Evolutionary conservation across 148 eudicot species (phyloP).

Genomic region (Rheum nobile): DNA sequence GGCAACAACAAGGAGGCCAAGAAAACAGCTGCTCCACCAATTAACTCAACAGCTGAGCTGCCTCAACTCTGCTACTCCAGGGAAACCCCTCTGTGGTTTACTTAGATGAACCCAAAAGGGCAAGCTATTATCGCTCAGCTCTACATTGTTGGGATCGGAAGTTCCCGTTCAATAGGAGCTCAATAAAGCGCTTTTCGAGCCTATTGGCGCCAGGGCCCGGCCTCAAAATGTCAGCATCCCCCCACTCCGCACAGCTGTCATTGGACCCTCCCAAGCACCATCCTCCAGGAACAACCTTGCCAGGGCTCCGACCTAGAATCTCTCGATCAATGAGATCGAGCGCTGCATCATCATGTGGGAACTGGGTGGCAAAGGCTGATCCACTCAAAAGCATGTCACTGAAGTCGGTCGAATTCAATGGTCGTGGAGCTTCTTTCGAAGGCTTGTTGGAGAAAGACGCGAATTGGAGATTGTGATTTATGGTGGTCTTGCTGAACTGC

Average conservation of each 20-base stretch:
- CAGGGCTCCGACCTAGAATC: constrained; percentile 13
- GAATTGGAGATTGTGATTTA: constrained; percentile 21
- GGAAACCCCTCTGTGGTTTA: background rate
- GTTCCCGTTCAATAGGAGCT: constrained; percentile 5
- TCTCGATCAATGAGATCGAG: constrained; percentile 14
- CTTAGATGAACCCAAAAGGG: background rate
- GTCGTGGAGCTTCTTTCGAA: background rate
- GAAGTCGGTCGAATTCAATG: background rate
- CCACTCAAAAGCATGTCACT: constrained; percentile 5
- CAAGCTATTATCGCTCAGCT: constrained; percentile 4
- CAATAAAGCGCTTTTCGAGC: constrained; percentile 13
- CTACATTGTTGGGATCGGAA: constrained; percentile 3
- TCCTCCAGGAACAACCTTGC: constrained; percentile 19
- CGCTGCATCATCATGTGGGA: constrained; percentile 12
- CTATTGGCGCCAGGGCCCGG: constrained; percentile 15
- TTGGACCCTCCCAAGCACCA: constrained; percentile 17
- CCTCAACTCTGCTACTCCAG: background rate
- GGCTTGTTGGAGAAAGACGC: background rate
- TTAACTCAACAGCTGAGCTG: background rate
- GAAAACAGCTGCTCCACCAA: background rate
- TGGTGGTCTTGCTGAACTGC: constrained; percentile 21
- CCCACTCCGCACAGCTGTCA: constrained; percentile 8
- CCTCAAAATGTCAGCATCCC: constrained; percentile 22
- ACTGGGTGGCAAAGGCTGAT: constrained; percentile 19
- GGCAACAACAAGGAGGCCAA: background rate